Conservation (phyloP, 805 yeast species). For the Komagataella kurtzmanii region DNA sequence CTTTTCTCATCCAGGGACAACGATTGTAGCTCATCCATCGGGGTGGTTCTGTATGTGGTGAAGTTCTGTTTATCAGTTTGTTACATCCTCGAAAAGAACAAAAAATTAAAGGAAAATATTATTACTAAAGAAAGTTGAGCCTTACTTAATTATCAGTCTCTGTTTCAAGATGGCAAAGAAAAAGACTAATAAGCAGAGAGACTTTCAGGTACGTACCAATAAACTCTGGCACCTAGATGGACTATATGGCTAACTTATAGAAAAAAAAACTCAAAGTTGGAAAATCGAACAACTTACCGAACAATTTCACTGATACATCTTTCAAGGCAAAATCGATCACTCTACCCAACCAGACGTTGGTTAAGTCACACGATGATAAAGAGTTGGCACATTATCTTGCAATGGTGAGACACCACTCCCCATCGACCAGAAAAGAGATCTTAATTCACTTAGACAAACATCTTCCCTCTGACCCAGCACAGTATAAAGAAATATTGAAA, state of each 20-base stretch:
- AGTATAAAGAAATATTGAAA: conserved; percentile 42
- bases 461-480: conserved; percentile 36
- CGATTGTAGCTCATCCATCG: background rate
- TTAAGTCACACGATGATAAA: conserved; percentile 16
- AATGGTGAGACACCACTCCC: conserved; percentile 61
- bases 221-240: background rate
- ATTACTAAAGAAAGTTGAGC: background rate
- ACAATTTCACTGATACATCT: conserved; percentile 75
- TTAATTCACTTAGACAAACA: conserved; percentile 35
- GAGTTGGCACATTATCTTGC: conserved; percentile 52
- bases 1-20: background rate
- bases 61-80: background rate
- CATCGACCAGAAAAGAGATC: conserved; percentile 60
- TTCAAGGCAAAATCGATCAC: conserved; percentile 54
- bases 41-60: background rate
- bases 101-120: too few relatives aligned
- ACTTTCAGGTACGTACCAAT: conserved; percentile 31
- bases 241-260: conserved; percentile 6
- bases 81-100: background rate
- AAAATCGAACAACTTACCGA: conserved; percentile 56
- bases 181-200: conserved; percentile 54
- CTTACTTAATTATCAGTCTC: background rate
- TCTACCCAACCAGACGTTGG: conserved; percentile 21
- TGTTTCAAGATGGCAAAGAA: conserved; percentile 29
- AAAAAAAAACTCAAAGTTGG: conserved; percentile 84